These are phyloP conservation scores for Aspergillus sp. DNA, from an alignment of 2,329 filamentous ascomycete species.

Conservation along the genomic window DNA sequence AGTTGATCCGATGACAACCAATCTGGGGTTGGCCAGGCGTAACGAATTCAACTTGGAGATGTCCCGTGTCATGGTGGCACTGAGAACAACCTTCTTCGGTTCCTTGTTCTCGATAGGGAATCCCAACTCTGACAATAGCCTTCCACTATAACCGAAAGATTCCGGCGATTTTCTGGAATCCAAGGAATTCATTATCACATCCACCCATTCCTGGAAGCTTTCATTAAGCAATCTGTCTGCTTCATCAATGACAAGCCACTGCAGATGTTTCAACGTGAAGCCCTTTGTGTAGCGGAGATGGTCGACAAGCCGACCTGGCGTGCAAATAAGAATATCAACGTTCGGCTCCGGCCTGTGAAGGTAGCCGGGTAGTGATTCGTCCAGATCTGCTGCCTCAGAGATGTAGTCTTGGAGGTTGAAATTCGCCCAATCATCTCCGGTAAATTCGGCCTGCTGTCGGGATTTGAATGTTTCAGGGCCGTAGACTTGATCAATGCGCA, in stretches of 20 bases:
- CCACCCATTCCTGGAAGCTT: constrained; percentile 86
- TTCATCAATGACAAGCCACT: constrained; percentile 89
- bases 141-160: constrained; percentile 36
- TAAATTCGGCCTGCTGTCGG: constrained; percentile 36
- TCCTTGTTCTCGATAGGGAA: constrained; percentile 31
- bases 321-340: constrained; percentile 83
- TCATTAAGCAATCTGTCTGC: constrained; percentile 87
- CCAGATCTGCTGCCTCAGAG: constrained; percentile 33
- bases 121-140: constrained; percentile 27
- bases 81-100: constrained; percentile 76
- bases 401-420: constrained; percentile 40
- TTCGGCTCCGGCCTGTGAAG: constrained; percentile 60
- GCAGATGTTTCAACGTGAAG: constrained; percentile 67
- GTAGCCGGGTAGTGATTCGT: constrained; percentile 49
- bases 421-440: constrained; percentile 40
- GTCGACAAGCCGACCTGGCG: constrained; percentile 83
- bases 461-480: constrained; percentile 53
- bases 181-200: constrained; percentile 54
- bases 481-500: constrained; percentile 59
- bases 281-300: constrained; percentile 77
- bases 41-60: constrained; percentile 69
- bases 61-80: constrained; percentile 86
- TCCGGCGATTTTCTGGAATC: constrained; percentile 47
- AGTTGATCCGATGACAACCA: constrained; percentile 64
- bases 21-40: constrained; percentile 61